Percentiles rank a stretch among this genome's conserved stretches.
Conservation (phyloP, 371 early-diverging fungal genomes). For the Caulochytrium protostelioides region DNA sequence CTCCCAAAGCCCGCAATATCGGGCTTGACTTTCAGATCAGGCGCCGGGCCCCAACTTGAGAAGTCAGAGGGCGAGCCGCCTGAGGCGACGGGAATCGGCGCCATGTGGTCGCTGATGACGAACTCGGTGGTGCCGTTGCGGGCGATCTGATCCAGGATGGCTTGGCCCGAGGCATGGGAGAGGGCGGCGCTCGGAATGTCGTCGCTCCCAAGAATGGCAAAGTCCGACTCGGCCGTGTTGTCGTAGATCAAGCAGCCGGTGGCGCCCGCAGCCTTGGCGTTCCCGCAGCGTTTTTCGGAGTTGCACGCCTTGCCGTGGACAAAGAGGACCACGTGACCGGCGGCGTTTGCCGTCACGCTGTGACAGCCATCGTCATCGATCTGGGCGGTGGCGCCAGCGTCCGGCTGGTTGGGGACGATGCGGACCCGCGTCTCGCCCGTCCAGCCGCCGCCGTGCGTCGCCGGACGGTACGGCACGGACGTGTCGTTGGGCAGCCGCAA, state of each 20-base stretch:
- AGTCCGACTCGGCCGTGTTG: too few relatives aligned
- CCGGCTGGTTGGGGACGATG: not conserved
- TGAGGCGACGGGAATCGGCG: not conserved
- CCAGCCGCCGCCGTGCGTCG: slow-evolving; percentile 1
- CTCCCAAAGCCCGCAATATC: not conserved
- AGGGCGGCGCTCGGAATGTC: slow-evolving; percentile 2
- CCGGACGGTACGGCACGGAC: not conserved
- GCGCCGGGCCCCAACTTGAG: not conserved
- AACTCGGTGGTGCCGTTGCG: too few relatives aligned
- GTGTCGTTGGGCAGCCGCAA: not conserved
- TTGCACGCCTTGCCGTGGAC: slow-evolving; percentile 1
- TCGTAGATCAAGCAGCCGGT: slow-evolving; percentile 11
- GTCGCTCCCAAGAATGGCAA: too few relatives aligned
- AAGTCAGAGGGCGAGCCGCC: not conserved
- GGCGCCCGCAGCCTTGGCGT: slow-evolving; percentile 8
- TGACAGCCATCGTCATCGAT: not conserved
- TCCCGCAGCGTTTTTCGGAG: slow-evolving; percentile 2
- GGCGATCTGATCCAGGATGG: too few relatives aligned
- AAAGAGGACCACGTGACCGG: slow-evolving; percentile 5
- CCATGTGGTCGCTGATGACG: too few relatives aligned
- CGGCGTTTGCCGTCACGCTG: slow-evolving; percentile 1
- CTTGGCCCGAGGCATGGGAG: too few relatives aligned
- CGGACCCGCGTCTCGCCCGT: not conserved
- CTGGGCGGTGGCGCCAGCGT: slow-evolving; percentile 1
- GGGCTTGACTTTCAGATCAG: not conserved